Conservation (phyloP, 1,139 yeast species). For the Saccharomycopsis hybrid region DNA sequence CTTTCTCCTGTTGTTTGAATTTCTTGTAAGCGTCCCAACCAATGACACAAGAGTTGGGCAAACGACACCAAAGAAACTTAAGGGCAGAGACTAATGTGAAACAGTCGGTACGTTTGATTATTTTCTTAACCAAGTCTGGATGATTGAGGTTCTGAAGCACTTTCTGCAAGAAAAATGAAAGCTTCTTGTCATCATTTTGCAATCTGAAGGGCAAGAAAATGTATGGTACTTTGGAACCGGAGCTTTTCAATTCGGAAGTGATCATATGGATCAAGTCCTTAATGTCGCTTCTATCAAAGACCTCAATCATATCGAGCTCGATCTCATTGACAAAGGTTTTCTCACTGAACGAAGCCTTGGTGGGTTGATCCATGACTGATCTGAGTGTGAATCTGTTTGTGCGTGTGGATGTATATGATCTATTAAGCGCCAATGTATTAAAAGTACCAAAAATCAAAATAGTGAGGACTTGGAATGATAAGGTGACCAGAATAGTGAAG, state of each 20-base stretch:
- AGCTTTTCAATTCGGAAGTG: slow-evolving; percentile 55
- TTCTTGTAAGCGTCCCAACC: slow-evolving; percentile 82
- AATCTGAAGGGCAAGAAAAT: slow-evolving; percentile 63
- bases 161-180: slow-evolving; percentile 45
- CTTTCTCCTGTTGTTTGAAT: slow-evolving; percentile 59
- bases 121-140: slow-evolving; percentile 31
- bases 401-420: no score
- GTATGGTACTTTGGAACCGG: slow-evolving; percentile 50
- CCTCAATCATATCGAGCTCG: slow-evolving; percentile 27
- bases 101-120: slow-evolving; percentile 47
- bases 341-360: slow-evolving; percentile 5
- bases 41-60: slow-evolving; percentile 72
- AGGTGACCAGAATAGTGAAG: no score
- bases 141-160: slow-evolving; percentile 38
- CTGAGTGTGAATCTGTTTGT: neutral
- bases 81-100: slow-evolving; percentile 66
- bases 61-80: slow-evolving; percentile 80
- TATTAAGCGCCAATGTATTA: no score
- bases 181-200: slow-evolving; percentile 45
- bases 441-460: no score
- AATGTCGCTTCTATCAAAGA: slow-evolving; percentile 57
- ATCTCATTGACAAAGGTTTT: slow-evolving; percentile 21
- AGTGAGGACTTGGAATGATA: no score
- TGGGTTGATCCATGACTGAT: slow-evolving; percentile 8
- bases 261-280: slow-evolving; percentile 59